Base-by-base conservation (phyloP, 2,329 filamentous ascomycete species). In the Didymella keratinophila region DNA sequence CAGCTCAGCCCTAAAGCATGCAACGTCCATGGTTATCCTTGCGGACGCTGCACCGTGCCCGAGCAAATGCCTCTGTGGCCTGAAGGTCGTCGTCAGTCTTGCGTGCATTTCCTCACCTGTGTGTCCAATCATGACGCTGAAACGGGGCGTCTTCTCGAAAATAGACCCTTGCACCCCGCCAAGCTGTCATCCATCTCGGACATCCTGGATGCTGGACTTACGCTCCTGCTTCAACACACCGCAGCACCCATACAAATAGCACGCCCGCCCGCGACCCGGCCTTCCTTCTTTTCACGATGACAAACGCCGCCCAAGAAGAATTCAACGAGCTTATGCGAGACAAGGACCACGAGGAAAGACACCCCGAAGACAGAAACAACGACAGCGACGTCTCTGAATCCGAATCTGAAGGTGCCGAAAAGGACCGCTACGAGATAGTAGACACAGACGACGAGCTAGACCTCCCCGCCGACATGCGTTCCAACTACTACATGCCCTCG, bases 321-420 rank as follows among this genome's bases (percentile, higher is more conserved):
- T 82, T 82, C 76, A 77, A 83, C 74, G 77, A 80, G 63, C 77
- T 84, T 61, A 77, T 83, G 74, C 70, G 78, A 58, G 76, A 82
- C 69, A 82, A 82, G 71, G 76, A 76, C 67, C 71, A 69, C 42
- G 70, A 75, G n/a, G 67, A 69, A 27, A 65, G 69, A 37, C 81
- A 83, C 59, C 81, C 81, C n/a, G 80, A 81, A 78, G 82, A 83
- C 78, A 65, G 69, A 70, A 51, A 67, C 68, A 64, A 66, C 80
- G 87, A 90, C 77, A 89, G 88, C 75, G 84, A 88, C 75, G 77
- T 80, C 64, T 82, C 90, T 57, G 77, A 90, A 62, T 80, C 65
- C 77, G 71, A 73, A 32, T 84, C 87, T 70, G 77, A 89, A 60
- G 63, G 63, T 21, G 67, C 89, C 57, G 63, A 64, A 41, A 65